Evolutionary conservation across 108 stramenopile species (phyloP).

Genomic region (Cyclotella atomus): DNA sequence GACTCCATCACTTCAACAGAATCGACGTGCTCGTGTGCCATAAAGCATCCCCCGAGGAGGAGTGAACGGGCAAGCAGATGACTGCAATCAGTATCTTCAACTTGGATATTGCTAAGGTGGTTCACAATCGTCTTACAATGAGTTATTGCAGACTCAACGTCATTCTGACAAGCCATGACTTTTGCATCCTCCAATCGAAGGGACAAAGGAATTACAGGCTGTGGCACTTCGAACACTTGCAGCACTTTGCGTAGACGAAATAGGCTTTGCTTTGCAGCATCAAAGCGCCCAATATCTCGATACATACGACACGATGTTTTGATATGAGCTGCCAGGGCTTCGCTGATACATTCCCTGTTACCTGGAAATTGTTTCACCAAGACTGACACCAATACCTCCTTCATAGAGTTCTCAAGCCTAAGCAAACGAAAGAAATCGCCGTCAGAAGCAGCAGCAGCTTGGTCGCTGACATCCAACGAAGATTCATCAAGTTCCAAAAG

Average conservation of each 20-base stretch:
- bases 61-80: conserved; percentile 54
- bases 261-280: conserved; percentile 44
- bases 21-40: conserved; percentile 77
- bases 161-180: conserved; percentile 56
- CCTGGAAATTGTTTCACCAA: conserved; percentile 11
- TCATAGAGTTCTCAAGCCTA: conserved; percentile 32
- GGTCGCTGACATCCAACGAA: conserved; percentile 19
- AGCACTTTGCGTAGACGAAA: conserved; percentile 39
- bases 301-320: conserved; percentile 51
- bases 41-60: conserved; percentile 70
- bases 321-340: conserved; percentile 51
- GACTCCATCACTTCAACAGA: conserved; percentile 63
- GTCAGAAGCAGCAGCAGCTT: neutral
- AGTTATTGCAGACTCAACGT: conserved; percentile 67
- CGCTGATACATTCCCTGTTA: conserved; percentile 10
- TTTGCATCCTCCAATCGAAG: conserved; percentile 80
- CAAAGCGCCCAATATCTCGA: conserved; percentile 43
- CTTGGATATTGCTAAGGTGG: conserved; percentile 34
- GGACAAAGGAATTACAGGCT: conserved; percentile 25
- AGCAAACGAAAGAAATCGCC: conserved; percentile 20
- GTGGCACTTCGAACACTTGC: conserved; percentile 21
- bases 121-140: conserved; percentile 59
- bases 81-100: conserved; percentile 21
- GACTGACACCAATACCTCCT: conserved; percentile 36
- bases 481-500: conserved; percentile 26